phyloP scores from a whole-genome alignment of 2,329 filamentous ascomycete species.

The Fusarium sp. region DNA sequence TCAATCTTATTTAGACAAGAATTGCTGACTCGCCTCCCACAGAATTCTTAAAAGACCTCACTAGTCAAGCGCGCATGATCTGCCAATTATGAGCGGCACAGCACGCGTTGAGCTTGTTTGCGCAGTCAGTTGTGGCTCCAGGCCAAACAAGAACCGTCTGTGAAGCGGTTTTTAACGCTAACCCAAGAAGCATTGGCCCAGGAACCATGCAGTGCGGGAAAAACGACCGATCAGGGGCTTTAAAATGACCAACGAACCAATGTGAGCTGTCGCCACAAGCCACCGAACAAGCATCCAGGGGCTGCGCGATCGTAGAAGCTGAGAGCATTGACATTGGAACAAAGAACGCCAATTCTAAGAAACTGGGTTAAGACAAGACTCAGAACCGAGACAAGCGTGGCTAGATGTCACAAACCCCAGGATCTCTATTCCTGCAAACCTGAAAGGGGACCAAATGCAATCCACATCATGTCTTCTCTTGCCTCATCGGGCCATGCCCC shows the following conservation, averaged over 20 bases:
- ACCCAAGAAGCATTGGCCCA: slow-evolving; percentile 44
- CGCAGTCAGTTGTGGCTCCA: slow-evolving; percentile 46
- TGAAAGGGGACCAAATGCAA: slow-evolving; percentile 12
- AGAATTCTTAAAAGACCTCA: slow-evolving; percentile 10
- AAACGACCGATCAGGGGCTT: slow-evolving; percentile 31
- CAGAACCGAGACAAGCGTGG: slow-evolving; percentile 30
- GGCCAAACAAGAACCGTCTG: slow-evolving; percentile 22
- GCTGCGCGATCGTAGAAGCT: slow-evolving; percentile 12
- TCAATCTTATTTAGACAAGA: slow-evolving; percentile 34
- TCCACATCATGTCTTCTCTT: slow-evolving; percentile 13
- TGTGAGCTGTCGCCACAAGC: slow-evolving; percentile 28
- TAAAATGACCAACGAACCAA: slow-evolving; percentile 29
- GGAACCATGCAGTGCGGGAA: slow-evolving; percentile 39
- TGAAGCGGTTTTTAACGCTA: slow-evolving; percentile 34
- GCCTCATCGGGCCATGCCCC: slow-evolving; percentile 38
- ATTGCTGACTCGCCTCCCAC: slow-evolving; percentile 27
- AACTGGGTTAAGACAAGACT: slow-evolving; percentile 28
- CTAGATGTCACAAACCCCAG: slow-evolving; percentile 11
- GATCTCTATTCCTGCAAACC: slow-evolving; percentile 12
- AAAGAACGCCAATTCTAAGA: slow-evolving; percentile 18
- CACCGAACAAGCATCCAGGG: slow-evolving; percentile 35
- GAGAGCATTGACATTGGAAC: background rate
- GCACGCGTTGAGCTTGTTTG: slow-evolving; percentile 27
- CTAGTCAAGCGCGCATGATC: slow-evolving; percentile 20
- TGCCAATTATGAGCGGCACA: slow-evolving; percentile 28